Evolutionary conservation across 306 rosid species (phyloP).

Genomic region (Albizia julibrissin): DNA sequence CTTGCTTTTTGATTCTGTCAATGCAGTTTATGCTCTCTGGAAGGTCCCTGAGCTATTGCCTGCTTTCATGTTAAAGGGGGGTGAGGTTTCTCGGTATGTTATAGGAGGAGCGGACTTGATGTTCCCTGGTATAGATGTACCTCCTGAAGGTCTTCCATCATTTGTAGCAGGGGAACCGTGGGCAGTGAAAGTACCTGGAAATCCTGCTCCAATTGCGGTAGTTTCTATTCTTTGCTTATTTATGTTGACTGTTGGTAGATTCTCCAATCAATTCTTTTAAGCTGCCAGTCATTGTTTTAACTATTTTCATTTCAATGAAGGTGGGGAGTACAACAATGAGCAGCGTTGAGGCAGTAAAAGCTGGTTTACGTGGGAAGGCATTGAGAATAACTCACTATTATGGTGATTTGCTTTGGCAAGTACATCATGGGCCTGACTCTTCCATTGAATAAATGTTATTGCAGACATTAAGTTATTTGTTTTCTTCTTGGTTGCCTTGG

Average conservation of each 20-base stretch:
- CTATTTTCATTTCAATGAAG: conserved; percentile 42
- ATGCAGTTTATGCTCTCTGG: conserved; percentile 91
- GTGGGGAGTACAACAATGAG: conserved; percentile 96
- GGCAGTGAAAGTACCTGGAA: conserved; percentile 95
- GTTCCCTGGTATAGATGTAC: conserved; percentile 92
- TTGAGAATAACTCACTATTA: conserved; percentile 82
- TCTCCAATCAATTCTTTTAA: background rate
- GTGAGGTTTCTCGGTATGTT: conserved; percentile 81
- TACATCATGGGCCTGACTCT: conserved; percentile 32
- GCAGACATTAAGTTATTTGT: conserved; percentile 12
- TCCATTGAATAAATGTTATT: background rate
- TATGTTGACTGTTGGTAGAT: background rate
- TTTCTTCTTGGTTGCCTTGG: conserved; percentile 23
- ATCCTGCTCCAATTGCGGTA: conserved; percentile 94
- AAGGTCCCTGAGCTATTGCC: conserved; percentile 83
- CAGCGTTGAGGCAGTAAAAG: conserved; percentile 73
- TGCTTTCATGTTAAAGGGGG: conserved; percentile 77
- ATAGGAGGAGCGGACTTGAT: conserved; percentile 96
- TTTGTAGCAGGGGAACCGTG: conserved; percentile 73
- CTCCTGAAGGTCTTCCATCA: conserved; percentile 79
- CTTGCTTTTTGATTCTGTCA: background rate
- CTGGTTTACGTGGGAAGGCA: conserved; percentile 92
- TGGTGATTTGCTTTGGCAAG: conserved; percentile 85
- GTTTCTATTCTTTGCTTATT: background rate
- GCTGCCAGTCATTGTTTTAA: background rate